Evolutionary conservation across 1,284 basidiomycete species (phyloP).

Genomic region (Calocybe gambosa): DNA sequence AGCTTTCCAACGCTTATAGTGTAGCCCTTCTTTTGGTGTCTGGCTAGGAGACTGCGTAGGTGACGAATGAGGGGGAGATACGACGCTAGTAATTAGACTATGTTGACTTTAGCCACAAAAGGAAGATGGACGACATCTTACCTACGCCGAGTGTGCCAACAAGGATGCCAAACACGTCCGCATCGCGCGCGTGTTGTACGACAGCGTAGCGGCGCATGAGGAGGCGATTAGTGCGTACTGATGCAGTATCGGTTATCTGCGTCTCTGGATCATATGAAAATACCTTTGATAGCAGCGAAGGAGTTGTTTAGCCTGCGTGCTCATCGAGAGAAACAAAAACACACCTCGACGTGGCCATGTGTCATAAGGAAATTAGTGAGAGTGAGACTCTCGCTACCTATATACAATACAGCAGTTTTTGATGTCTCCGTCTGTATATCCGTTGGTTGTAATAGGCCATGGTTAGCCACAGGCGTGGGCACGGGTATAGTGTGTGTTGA

Average conservation of each 20-base stretch:
- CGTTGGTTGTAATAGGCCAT: background rate
- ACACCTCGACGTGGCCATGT: slow-evolving; percentile 39
- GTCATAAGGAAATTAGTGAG: slow-evolving; percentile 88
- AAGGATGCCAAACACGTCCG: slow-evolving; percentile 93
- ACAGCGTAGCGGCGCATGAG: slow-evolving; percentile 90
- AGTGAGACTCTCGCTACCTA: slow-evolving; percentile 79
- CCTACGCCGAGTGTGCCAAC: slow-evolving; percentile 92
- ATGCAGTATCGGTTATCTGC: slow-evolving; percentile 46
- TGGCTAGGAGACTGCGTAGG: slow-evolving; percentile 61
- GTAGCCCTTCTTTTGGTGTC: slow-evolving; percentile 81
- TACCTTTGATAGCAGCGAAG: slow-evolving; percentile 37
- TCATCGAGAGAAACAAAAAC: slow-evolving; percentile 3
- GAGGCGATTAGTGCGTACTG: slow-evolving; percentile 68
- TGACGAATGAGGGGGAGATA: slow-evolving; percentile 80
- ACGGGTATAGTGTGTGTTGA: background rate
- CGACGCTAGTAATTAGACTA: slow-evolving; percentile 45
- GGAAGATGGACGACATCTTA: slow-evolving; percentile 31
- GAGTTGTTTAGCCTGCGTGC: background rate
- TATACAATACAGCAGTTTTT: slow-evolving; percentile 59
- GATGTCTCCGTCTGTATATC: background rate
- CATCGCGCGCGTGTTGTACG: slow-evolving; percentile 86
- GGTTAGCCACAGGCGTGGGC: background rate
- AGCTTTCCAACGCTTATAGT: slow-evolving; percentile 95
- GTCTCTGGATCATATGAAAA: slow-evolving; percentile 71
- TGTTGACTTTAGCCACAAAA: background rate